Evolutionary conservation across 2,329 filamentous ascomycete species (phyloP).

Genomic region (Septoria petroselini): DNA sequence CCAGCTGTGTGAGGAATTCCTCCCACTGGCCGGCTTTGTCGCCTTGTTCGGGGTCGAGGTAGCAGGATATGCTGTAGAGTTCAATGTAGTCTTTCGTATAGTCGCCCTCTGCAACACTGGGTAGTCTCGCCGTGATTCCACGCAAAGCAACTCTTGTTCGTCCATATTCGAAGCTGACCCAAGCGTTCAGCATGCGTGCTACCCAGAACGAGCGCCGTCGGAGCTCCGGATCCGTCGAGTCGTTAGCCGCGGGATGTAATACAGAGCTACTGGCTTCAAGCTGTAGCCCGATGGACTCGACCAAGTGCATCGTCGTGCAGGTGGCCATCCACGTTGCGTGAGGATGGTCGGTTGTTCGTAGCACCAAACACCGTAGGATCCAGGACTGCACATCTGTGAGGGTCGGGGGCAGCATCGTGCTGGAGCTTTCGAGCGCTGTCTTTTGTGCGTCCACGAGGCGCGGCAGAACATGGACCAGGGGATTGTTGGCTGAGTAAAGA

Average conservation of each 20-base stretch:
- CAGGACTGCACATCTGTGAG: slow-evolving; percentile 49
- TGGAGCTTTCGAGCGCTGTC: slow-evolving; percentile 44
- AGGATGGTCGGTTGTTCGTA: slow-evolving; percentile 54
- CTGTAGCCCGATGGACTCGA: slow-evolving; percentile 54
- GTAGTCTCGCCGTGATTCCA: slow-evolving; percentile 46
- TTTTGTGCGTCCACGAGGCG: slow-evolving; percentile 42
- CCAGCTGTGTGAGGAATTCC: slow-evolving; percentile 35
- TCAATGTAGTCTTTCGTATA: slow-evolving; percentile 51
- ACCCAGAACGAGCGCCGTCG: slow-evolving; percentile 45
- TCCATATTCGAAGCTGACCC: slow-evolving; percentile 59
- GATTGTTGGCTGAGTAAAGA: slow-evolving; percentile 43
- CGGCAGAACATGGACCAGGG: slow-evolving; percentile 20
- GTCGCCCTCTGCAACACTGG: slow-evolving; percentile 42
- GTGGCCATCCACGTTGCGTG: slow-evolving; percentile 58
- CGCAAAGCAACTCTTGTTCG: slow-evolving; percentile 52
- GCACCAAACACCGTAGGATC: slow-evolving; percentile 54
- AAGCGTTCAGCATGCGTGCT: slow-evolving; percentile 57
- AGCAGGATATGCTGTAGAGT: slow-evolving; percentile 53
- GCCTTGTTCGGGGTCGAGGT: slow-evolving; percentile 50
- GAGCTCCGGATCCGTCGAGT: slow-evolving; percentile 29
- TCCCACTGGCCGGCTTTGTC: slow-evolving; percentile 36
- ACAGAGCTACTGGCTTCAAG: slow-evolving; percentile 39
- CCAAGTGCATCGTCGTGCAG: slow-evolving; percentile 56
- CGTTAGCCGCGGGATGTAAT: slow-evolving; percentile 28
- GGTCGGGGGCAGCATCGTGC: slow-evolving; percentile 39